Percentiles rank a stretch among this genome's conserved stretches.
Evolutionary conservation across 2,329 filamentous ascomycete species (phyloP).

Genomic region (Colletotrichum lupini): DNA sequence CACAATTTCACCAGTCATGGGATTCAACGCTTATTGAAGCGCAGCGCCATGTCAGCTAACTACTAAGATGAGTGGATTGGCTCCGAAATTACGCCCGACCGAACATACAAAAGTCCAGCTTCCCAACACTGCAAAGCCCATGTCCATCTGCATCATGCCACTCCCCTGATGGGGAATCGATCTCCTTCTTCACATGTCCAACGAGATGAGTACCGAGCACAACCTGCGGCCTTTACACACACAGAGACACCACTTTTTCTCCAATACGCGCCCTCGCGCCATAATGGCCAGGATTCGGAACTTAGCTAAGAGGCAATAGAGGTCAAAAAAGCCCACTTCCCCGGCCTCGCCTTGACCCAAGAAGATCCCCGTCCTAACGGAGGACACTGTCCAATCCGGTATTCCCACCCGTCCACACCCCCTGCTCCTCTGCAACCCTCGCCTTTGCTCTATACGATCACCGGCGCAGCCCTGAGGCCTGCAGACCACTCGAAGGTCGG

Average conservation of each 20-base stretch:
- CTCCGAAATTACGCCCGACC: conserved; percentile 9
- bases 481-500: background rate
- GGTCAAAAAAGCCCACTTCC: background rate
- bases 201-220: conserved; percentile 6
- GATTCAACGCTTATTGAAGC: background rate
- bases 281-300: background rate
- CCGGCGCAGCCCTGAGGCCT: background rate
- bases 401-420: conserved; percentile 4
- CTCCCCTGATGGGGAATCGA: conserved; percentile 11
- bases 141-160: conserved; percentile 13
- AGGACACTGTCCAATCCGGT: conserved; percentile 23
- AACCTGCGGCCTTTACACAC: background rate
- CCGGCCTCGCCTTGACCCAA: background rate
- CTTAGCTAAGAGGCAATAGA: background rate
- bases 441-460: background rate
- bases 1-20: background rate
- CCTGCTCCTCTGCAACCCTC: conserved; percentile 21
- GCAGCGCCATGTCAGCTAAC: background rate
- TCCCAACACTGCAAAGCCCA: conserved; percentile 11
- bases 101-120: background rate
- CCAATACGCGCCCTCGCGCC: conserved; percentile 16
- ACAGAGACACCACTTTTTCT: background rate
- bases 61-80: background rate
- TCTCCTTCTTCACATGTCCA: conserved; percentile 29
- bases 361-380: conserved; percentile 22